These are phyloP conservation scores for Infundibulicybe gibba DNA, from an alignment of 768 basidiomycete species.

Conservation along the genomic window DNA sequence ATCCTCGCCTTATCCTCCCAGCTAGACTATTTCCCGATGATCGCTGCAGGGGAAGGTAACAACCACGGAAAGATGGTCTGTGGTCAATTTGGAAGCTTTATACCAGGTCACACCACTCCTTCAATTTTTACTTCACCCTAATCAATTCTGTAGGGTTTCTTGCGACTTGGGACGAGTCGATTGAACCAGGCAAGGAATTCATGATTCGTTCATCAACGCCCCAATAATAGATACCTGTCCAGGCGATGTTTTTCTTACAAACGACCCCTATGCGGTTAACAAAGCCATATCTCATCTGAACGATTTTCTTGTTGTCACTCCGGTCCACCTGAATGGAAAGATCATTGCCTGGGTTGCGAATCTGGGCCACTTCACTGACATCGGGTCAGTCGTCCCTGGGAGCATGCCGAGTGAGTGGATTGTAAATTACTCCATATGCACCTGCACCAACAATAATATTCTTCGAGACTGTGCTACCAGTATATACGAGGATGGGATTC, in stretches of 20 bases:
- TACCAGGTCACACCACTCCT: conserved; percentile 12
- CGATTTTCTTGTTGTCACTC: conserved; percentile 23
- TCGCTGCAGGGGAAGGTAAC: conserved; percentile 21
- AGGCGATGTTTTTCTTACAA: conserved; percentile 20
- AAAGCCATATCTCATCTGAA: conserved; percentile 24
- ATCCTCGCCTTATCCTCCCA: not conserved
- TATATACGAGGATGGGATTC: conserved; percentile 23
- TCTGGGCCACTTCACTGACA: conserved; percentile 23
- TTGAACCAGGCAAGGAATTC: conserved; percentile 19
- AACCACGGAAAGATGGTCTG: conserved; percentile 23
- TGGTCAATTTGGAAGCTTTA: conserved; percentile 26
- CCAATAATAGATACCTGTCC: not conserved
- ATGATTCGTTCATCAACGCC: not conserved
- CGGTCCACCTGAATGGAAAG: conserved; percentile 20
- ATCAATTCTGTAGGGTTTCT: conserved; percentile 16
- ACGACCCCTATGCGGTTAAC: conserved; percentile 22
- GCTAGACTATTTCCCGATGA: conserved; percentile 24
- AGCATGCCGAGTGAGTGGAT: conserved; percentile 13
- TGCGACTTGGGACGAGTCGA: conserved; percentile 20
- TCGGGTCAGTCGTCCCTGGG: conserved; percentile 17
- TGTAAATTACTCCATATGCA: not conserved
- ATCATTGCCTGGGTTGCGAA: conserved; percentile 25
- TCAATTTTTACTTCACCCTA: not conserved
- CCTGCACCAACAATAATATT: not conserved
- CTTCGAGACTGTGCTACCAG: conserved; percentile 11